Conservation (phyloP, 108 stramenopile species). For the Cyclotella baltica region DNA sequence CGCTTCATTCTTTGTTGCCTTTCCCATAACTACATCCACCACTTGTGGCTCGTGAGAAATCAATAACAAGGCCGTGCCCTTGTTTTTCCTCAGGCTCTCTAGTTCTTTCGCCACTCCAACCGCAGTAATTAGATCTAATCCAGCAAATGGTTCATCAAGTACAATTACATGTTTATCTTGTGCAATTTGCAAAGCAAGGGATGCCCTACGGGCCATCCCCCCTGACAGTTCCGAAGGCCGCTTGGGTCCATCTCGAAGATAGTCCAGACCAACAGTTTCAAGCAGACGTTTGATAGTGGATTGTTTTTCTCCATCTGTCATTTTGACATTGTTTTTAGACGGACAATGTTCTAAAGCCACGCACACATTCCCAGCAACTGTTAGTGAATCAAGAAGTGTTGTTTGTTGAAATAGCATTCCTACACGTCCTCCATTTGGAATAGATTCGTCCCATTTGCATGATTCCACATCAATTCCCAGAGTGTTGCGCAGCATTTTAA, state of each 20-base stretch:
- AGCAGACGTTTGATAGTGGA: constrained; percentile 66
- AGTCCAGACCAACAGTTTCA: constrained; percentile 79
- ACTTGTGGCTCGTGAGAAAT: constrained; percentile 83
- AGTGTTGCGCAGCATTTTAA: constrained; percentile 32
- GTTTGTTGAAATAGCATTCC: constrained; percentile 88
- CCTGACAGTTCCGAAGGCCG: constrained; percentile 75
- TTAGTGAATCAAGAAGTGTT: constrained; percentile 79
- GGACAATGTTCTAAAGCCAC: constrained; percentile 66
- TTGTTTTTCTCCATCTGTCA: constrained; percentile 18
- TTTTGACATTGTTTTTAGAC: constrained; percentile 15
- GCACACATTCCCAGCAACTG: constrained; percentile 78
- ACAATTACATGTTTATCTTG: constrained; percentile 84
- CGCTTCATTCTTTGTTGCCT: constrained; percentile 19
- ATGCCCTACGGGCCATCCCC: constrained; percentile 87
- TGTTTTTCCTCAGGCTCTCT: constrained; percentile 55
- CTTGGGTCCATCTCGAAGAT: constrained; percentile 71
- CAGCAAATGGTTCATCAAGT: constrained; percentile 86
- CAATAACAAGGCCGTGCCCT: constrained; percentile 68
- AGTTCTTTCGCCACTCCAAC: constrained; percentile 77
- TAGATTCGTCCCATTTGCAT: constrained; percentile 60
- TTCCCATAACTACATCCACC: constrained; percentile 71
- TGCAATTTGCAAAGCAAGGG: constrained; percentile 79
- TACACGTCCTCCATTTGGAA: constrained; percentile 62
- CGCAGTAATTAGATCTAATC: constrained; percentile 67
- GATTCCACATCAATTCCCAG: constrained; percentile 55